Conservation (phyloP, 2,329 filamentous ascomycete genomes). For the Fusarium mundagurra region DNA sequence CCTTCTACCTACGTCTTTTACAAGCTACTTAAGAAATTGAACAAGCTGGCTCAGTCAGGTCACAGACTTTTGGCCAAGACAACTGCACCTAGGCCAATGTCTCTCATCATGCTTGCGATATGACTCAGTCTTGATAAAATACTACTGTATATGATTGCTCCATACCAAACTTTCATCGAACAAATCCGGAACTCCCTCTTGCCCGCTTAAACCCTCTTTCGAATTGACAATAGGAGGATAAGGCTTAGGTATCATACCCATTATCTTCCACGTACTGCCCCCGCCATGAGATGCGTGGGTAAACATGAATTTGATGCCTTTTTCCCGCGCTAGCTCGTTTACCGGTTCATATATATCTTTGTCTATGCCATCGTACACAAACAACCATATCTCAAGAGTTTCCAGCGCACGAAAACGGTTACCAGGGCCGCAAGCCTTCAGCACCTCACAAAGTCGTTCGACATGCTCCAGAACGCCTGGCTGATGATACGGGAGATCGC, state of each 20-base stretch:
- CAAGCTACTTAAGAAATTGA: not conserved
- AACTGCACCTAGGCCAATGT: not conserved
- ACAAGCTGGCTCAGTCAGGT: not conserved
- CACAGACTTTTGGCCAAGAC: not conserved
- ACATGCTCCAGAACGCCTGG: accelerated
- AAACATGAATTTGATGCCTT: not conserved
- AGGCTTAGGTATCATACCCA: not conserved
- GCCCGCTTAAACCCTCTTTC: too few species aligned
- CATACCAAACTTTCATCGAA: not conserved
- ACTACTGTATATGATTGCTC: not conserved
- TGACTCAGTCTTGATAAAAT: not conserved
- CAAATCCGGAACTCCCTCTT: too few species aligned
- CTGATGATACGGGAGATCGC: not conserved
- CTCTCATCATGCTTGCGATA: not conserved
- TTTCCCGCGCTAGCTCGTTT: accelerated
- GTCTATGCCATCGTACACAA: not conserved
- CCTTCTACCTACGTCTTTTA: not conserved
- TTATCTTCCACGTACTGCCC: not conserved
- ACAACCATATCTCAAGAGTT: not conserved
- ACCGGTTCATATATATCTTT: not conserved
- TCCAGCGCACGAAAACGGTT: not conserved
- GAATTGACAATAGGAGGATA: not conserved
- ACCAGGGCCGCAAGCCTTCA: not conserved
- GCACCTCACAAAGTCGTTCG: not conserved
- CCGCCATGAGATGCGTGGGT: accelerated